Percentiles rank a stretch among this genome's conserved stretches.
Conservation (phyloP, 371 early-diverging fungal genomes). For the Blakeslea trispora region DNA sequence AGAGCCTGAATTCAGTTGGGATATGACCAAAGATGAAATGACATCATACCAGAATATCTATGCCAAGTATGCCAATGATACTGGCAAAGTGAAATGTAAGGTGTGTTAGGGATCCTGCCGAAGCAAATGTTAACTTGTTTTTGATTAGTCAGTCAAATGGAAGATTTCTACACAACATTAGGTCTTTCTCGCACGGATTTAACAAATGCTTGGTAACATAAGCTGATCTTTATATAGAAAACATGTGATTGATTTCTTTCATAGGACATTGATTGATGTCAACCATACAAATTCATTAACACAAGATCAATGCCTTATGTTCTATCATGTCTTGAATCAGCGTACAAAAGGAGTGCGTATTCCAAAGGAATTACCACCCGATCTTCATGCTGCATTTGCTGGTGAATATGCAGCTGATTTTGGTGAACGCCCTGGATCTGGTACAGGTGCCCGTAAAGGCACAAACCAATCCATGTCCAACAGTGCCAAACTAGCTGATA, state of each 20-base stretch:
- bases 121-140: neutral
- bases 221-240: too few species aligned
- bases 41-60: slow-evolving; percentile 68
- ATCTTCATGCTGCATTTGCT: slow-evolving; percentile 54
- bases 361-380: slow-evolving; percentile 48
- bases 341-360: slow-evolving; percentile 48
- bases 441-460: slow-evolving; percentile 50
- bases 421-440: slow-evolving; percentile 52
- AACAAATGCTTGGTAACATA: slow-evolving; percentile 58
- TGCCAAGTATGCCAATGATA: slow-evolving; percentile 57
- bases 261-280: slow-evolving; percentile 63
- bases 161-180: slow-evolving; percentile 62
- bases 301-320: slow-evolving; percentile 64
- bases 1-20: slow-evolving; percentile 69
- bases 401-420: slow-evolving; percentile 57
- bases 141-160: slow-evolving; percentile 57
- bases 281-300: slow-evolving; percentile 63
- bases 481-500: slow-evolving; percentile 51
- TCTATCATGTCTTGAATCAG: slow-evolving; percentile 65
- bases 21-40: slow-evolving; percentile 71
- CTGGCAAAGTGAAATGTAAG: slow-evolving; percentile 68
- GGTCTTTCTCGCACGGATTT: slow-evolving; percentile 62
- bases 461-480: slow-evolving; percentile 50
- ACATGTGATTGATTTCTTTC: too few species aligned
- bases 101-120: neutral